Evolutionary conservation across 1,284 basidiomycete species (phyloP).

Genomic region (Rhodotorula sp.): DNA sequence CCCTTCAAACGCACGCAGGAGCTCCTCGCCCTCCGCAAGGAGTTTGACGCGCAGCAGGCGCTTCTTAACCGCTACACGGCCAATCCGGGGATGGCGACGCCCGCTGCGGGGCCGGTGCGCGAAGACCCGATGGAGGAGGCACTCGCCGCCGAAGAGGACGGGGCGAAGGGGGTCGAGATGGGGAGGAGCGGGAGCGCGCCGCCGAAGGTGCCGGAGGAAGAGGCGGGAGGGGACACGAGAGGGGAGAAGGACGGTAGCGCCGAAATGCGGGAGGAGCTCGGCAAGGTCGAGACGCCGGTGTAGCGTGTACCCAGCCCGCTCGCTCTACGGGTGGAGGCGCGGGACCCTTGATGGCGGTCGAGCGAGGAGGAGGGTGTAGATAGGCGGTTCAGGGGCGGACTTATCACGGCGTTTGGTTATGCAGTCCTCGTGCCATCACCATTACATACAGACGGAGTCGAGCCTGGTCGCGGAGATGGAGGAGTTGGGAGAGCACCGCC

Average conservation of each 20-base stretch:
- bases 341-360: too few relatives aligned
- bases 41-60: constrained; percentile 43
- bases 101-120: background rate
- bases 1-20: constrained; percentile 25
- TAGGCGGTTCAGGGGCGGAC: too few relatives aligned
- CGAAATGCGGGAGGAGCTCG: constrained; percentile 2
- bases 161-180: background rate
- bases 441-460: too few relatives aligned
- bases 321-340: too few relatives aligned
- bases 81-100: constrained; percentile 21
- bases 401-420: too few relatives aligned
- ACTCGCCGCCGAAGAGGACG: background rate
- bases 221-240: background rate
- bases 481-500: background rate
- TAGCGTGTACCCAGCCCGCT: background rate
- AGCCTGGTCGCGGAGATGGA: too few relatives aligned
- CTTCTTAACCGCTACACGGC: constrained; percentile 28
- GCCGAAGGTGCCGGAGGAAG: background rate
- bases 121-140: background rate
- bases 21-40: constrained; percentile 43
- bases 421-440: too few relatives aligned
- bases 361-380: too few relatives aligned
- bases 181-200: background rate
- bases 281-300: constrained; percentile 10
- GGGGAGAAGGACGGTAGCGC: background rate